These are phyloP conservation scores for Pichia sp. DNA, from an alignment of 1,139 yeast genomes.

Conservation along the genomic window DNA sequence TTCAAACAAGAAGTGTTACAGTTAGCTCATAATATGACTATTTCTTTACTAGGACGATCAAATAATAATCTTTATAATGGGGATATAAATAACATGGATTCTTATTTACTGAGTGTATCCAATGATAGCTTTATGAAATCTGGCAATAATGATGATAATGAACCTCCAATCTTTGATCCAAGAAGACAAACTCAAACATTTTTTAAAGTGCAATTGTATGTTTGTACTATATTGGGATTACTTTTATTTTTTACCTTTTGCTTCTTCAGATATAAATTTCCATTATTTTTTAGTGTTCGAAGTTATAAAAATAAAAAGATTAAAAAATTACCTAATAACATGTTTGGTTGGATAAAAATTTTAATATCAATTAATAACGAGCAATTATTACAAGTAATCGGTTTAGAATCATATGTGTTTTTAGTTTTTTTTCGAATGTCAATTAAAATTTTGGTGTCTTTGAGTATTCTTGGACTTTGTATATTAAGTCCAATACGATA, in stretches of 20 bases:
- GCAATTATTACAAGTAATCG: conserved; percentile 56
- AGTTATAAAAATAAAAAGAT: conserved; percentile 29
- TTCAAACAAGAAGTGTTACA: neutral
- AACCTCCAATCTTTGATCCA: conserved; percentile 29
- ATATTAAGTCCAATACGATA: conserved; percentile 72
- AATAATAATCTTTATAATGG: too few relatives aligned
- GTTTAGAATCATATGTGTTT: conserved; percentile 64
- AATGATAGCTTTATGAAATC: too few relatives aligned
- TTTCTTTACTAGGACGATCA: neutral
- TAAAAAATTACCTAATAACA: conserved; percentile 25
- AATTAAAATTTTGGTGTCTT: conserved; percentile 51
- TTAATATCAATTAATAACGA: conserved; percentile 45
- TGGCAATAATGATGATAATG: conserved; percentile 8
- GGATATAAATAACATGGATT: too few relatives aligned
- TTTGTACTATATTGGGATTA: conserved; percentile 27
- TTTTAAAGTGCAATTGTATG: conserved; percentile 29
- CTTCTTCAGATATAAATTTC: conserved; percentile 26
- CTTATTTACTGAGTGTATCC: too few relatives aligned
- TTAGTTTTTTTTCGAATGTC: conserved; percentile 76
- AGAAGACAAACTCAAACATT: conserved; percentile 29
- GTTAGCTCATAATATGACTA: neutral
- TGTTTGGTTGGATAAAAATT: conserved; percentile 55
- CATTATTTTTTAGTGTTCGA: conserved; percentile 28
- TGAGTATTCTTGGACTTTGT: conserved; percentile 56
- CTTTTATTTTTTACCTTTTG: conserved; percentile 28